A percentile compares a stretch with the other conserved stretches of the same genome.
These are phyloP conservation scores for Talaromyces thailandensis DNA, from an alignment of 495 filamentous ascomycete genomes.

Conservation along the genomic window DNA sequence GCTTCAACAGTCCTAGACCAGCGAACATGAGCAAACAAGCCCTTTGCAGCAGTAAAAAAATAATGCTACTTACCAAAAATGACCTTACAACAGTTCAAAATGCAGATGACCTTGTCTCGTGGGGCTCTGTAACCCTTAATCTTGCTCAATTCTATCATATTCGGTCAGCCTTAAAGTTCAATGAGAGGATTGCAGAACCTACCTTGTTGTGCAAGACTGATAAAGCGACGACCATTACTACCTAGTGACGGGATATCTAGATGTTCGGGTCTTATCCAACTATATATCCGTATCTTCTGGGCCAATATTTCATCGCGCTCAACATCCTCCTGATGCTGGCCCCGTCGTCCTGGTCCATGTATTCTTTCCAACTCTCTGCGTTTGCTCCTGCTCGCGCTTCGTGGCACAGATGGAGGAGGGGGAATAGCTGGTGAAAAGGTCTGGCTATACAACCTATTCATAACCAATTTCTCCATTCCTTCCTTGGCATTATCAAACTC, in stretches of 20 bases:
- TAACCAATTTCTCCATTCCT: conserved; percentile 99
- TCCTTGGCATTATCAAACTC: conserved; percentile 98
- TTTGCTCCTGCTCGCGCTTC: conserved; percentile 54
- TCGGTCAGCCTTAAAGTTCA: background rate
- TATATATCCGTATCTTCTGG: conserved; percentile 93
- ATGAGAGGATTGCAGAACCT: conserved; percentile 11
- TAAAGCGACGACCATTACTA: conserved; percentile 76
- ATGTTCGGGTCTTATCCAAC: conserved; percentile 90
- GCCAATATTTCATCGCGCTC: conserved; percentile 90
- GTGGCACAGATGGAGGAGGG: conserved; percentile 60
- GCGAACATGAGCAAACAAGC: background rate
- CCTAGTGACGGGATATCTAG: conserved; percentile 86
- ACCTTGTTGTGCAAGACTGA: conserved; percentile 85
- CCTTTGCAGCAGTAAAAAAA: background rate
- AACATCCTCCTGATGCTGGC: conserved; percentile 97
- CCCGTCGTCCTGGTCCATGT: conserved; percentile 72
- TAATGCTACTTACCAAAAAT: conserved; percentile 67
- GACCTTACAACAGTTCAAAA: conserved; percentile 98
- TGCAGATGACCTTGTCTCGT: conserved; percentile 95
- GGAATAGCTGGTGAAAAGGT: conserved; percentile 94
- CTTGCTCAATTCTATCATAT: conserved; percentile 67
- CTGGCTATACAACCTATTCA: conserved; percentile 95
- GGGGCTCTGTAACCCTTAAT: conserved; percentile 94
- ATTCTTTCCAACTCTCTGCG: conserved; percentile 57
- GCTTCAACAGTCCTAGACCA: conserved; percentile 67